Evolutionary conservation across 306 rosid species (phyloP), one percentile per base, ranked within the genome.

Genomic region (Castanopsis chinensis): DNA sequence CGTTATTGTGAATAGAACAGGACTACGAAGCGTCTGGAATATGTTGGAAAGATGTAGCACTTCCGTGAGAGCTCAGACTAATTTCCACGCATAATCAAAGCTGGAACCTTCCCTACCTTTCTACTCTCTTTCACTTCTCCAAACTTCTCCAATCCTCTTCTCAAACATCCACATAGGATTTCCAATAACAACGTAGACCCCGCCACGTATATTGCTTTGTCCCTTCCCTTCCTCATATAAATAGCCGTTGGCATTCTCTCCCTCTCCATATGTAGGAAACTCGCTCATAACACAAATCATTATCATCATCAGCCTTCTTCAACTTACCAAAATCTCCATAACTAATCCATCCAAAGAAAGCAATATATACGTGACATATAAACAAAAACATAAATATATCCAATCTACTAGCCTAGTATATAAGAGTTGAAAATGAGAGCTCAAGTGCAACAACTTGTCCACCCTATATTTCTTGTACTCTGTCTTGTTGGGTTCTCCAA

Each of bases 11-110:
- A 4, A 33, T 2, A 33, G 72, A 67, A 9, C 1, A 10, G 45
- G 72, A 41, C 63, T 41, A 76, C 15, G 85, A 86, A 80, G 73
- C 7, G 71, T 86, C 89, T 74, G 71, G 89, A 86, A 86, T 69
- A 15, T 1, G 52, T 49, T 61, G 76, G 89, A 86, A 77, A 80
- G 65, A 60, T 72, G 83, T n/a, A 12, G 81, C 43, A 78, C 69
- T 37, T 74, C 83, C 32, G 49, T n/a, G 20, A 30, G 21, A 82
- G 58, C 15, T 61, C 51, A 2, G 65, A n/a, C 30, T 61, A 13
- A 27, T 13, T 65, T 21, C 45, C 77, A 49, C 6, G 6, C 76
- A 23, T 35, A 51, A 72, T 68, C 21, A n/a, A 77, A 52, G 28
- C 83, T 78, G 43, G 85, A 85, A 85, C 82, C 32, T 83, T 87